phyloP scores from a whole-genome alignment of 495 filamentous ascomycete species.

The Antarctomyces pellizariae region DNA sequence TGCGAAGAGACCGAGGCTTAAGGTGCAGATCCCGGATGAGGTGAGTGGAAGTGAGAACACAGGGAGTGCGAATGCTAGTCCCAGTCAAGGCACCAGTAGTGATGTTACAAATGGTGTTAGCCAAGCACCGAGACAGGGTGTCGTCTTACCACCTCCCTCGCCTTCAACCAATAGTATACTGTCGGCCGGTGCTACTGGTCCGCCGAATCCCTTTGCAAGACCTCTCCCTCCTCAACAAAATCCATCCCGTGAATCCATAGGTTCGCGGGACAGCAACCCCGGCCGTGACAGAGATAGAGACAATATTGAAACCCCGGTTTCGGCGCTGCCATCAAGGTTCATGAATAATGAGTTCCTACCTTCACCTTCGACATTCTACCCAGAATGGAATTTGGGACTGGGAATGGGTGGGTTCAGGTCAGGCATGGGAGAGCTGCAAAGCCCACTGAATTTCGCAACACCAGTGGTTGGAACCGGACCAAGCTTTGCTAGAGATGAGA shows the following conservation, averaged over 20 bases:
- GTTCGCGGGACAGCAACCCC: no score
- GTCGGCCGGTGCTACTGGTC: slow-evolving; percentile 78
- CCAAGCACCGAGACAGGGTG: slow-evolving; percentile 10
- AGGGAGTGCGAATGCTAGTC: slow-evolving; percentile 54
- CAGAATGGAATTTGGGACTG: slow-evolving; percentile 61
- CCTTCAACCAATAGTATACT: slow-evolving; percentile 67
- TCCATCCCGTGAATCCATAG: no score
- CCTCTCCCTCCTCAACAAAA: slow-evolving; percentile 39
- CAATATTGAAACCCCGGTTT: slow-evolving; percentile 88
- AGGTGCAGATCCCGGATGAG: slow-evolving; percentile 86
- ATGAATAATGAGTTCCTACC: slow-evolving; percentile 66
- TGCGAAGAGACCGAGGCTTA: slow-evolving; percentile 56
- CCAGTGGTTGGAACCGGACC: slow-evolving; percentile 52
- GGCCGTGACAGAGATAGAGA: slow-evolving; percentile 42
- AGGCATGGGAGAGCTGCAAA: slow-evolving; percentile 66
- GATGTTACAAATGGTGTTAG: slow-evolving; percentile 15
- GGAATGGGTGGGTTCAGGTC: slow-evolving; percentile 32
- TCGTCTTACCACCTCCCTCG: slow-evolving; percentile 81
- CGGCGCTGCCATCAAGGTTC: slow-evolving; percentile 82
- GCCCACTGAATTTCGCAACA: slow-evolving; percentile 77
- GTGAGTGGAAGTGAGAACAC: slow-evolving; percentile 38
- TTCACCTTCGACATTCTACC: slow-evolving; percentile 74
- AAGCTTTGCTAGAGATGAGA: slow-evolving; percentile 37
- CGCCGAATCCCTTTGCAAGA: slow-evolving; percentile 85
- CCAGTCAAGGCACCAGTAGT: slow-evolving; percentile 49